These are phyloP conservation scores for Pseudoscleropodium purum DNA, from an alignment of 225 moss, liverwort and hornwort genomes.

Conservation along the genomic window DNA sequence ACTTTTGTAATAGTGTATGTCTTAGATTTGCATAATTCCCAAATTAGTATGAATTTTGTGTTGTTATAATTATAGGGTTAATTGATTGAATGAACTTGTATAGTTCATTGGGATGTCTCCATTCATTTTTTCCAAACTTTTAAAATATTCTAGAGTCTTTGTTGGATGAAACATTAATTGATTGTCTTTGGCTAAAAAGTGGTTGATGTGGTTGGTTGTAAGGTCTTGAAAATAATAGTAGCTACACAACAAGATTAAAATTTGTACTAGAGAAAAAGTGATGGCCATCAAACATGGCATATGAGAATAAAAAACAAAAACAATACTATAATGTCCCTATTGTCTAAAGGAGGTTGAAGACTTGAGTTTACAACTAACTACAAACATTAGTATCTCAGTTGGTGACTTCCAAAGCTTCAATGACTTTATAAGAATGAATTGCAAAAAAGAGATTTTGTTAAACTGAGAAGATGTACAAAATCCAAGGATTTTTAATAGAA, in stretches of 20 bases:
- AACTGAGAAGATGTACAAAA: neutral
- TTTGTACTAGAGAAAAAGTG: too few relatives aligned
- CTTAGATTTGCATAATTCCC: fast-evolving
- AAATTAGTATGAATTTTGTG: neutral
- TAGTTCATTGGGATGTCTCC: neutral
- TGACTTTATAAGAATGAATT: neutral
- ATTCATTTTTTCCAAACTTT: neutral
- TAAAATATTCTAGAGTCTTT: fast-evolving
- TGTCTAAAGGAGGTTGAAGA: neutral
- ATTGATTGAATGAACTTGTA: neutral
- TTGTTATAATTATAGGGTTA: fast-evolving
- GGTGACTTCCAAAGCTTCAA: neutral
- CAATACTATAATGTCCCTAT: neutral
- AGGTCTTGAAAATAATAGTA: neutral
- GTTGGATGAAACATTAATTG: neutral
- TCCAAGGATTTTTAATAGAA: neutral
- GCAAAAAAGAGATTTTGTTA: neutral
- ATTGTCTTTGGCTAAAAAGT: neutral
- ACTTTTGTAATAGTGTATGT: neutral
- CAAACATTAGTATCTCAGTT: neutral
- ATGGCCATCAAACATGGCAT: fast-evolving
- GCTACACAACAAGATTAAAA: neutral
- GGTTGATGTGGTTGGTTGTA: neutral
- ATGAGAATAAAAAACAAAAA: neutral
- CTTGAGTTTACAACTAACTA: neutral